These are phyloP conservation scores for Rhizophora apiculata DNA, from an alignment of 345 rosid genomes.

Conservation along the genomic window DNA sequence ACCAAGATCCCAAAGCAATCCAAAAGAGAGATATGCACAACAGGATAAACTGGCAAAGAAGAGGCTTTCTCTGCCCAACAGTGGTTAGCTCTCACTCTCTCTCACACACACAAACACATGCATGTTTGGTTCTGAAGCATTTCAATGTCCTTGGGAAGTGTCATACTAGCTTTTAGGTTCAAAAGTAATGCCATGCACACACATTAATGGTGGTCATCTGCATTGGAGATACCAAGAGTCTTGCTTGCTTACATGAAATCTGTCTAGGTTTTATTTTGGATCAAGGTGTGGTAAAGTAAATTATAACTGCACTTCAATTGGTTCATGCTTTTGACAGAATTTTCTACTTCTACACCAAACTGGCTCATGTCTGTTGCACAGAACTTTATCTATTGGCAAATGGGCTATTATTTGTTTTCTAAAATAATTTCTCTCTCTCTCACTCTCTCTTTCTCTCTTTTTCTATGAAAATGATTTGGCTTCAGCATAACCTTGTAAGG, in stretches of 20 bases:
- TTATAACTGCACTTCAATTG: too few relatives aligned
- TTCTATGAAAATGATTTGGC: neutral
- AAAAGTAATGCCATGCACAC: neutral
- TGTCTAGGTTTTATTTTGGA: too few relatives aligned
- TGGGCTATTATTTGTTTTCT: too few relatives aligned
- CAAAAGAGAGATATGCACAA: constrained; percentile 66
- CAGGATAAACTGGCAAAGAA: constrained; percentile 52
- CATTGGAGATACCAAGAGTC: neutral
- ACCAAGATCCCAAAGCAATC: constrained; percentile 83
- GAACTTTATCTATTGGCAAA: too few relatives aligned
- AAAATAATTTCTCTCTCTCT: too few relatives aligned
- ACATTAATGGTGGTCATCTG: neutral
- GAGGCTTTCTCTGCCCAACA: constrained; percentile 71
- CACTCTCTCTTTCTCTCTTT: neutral
- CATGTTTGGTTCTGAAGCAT: neutral
- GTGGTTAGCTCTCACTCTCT: constrained; percentile 41
- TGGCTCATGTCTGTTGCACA: too few relatives aligned
- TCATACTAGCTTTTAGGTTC: neutral
- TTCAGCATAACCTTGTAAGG: neutral
- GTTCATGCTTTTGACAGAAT: too few relatives aligned
- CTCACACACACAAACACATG: neutral
- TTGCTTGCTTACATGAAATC: neutral
- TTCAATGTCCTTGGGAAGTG: neutral
- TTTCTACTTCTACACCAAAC: too few relatives aligned
- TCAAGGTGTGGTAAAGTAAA: too few relatives aligned